Conservation (phyloP, 495 filamentous ascomycete species). For the Penicillium canescens region DNA sequence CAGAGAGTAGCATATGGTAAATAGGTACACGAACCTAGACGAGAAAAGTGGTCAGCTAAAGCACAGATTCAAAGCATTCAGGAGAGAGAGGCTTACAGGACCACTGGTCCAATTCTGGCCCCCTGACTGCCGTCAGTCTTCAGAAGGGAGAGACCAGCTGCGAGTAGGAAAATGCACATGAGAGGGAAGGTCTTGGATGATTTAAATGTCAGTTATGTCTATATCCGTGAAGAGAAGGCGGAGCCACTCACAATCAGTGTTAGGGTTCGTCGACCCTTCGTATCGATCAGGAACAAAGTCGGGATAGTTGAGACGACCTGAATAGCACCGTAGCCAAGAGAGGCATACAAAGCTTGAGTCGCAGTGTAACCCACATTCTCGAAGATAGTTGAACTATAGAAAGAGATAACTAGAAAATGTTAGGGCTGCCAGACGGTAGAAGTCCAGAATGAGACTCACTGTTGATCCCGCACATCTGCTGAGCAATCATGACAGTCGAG, state of each 20-base stretch:
- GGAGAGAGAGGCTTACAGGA: slow-evolving; percentile 19
- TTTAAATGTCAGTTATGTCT: slow-evolving; percentile 35
- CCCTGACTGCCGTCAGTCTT: slow-evolving; percentile 25
- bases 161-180: slow-evolving; percentile 71
- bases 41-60: not conserved
- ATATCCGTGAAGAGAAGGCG: not conserved
- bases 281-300: slow-evolving; percentile 70
- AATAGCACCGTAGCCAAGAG: slow-evolving; percentile 58
- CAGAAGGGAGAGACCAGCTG: slow-evolving; percentile 61
- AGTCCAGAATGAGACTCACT: slow-evolving; percentile 35
- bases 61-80: not conserved
- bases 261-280: slow-evolving; percentile 72
- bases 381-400: slow-evolving; percentile 78
- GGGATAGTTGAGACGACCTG: slow-evolving; percentile 74
- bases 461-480: slow-evolving; percentile 44
- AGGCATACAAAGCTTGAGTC: slow-evolving; percentile 67
- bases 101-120: slow-evolving; percentile 27
- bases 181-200: slow-evolving; percentile 74
- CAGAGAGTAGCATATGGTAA: slow-evolving; percentile 45
- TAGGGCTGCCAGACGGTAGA: slow-evolving; percentile 1
- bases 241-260: slow-evolving; percentile 30
- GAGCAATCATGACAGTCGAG: slow-evolving; percentile 64
- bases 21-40: slow-evolving; percentile 40
- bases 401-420: slow-evolving; percentile 63
- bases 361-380: slow-evolving; percentile 53